Percentiles rank a stretch among this genome's conserved stretches.
phyloP scores from a whole-genome alignment of 495 filamentous ascomycete genomes.

The Tuber calosporum region DNA sequence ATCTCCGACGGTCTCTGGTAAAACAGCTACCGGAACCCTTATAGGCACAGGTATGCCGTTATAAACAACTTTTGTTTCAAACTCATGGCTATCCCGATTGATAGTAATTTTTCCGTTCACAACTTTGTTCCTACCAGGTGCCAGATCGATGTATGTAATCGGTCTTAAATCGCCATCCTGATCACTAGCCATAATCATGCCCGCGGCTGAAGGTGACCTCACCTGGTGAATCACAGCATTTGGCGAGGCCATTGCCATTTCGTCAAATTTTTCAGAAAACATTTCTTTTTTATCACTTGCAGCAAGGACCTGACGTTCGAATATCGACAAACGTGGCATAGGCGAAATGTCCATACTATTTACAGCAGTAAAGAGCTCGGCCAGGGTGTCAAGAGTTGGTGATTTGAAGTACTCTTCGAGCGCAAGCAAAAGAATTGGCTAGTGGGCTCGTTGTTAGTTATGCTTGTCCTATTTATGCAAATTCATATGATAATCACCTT shows the following conservation, averaged over 20 bases:
- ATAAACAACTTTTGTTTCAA: conserved; percentile 88
- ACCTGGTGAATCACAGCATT: conserved; percentile 45
- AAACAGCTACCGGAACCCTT: conserved; percentile 85
- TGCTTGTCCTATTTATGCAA: conserved; percentile 8
- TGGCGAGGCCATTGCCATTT: conserved; percentile 57
- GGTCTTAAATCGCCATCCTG: conserved; percentile 28
- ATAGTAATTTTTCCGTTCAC: conserved; percentile 39
- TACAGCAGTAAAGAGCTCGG: conserved; percentile 79
- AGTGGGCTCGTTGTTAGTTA: conserved; percentile 35
- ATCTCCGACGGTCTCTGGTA: conserved; percentile 93
- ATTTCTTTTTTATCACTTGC: conserved; percentile 89
- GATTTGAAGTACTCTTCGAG: conserved; percentile 96
- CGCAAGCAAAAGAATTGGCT: conserved; percentile 90
- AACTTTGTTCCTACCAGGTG: conserved; percentile 33
- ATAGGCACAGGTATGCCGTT: conserved; percentile 92
- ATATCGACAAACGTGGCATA: conserved; percentile 75
- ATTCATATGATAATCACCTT: conserved; percentile 54
- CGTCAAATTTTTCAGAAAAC: conserved; percentile 95
- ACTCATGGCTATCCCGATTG: conserved; percentile 85
- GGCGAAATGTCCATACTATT: conserved; percentile 95
- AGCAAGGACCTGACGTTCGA: conserved; percentile 82
- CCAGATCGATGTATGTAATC: conserved; percentile 40
- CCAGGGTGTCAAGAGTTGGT: conserved; percentile 81
- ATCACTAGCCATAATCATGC: conserved; percentile 26
- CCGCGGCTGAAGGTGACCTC: conserved; percentile 41